A percentile compares a stretch with the other conserved stretches of the same genome.
These are phyloP conservation scores for Stramenopiles sp. DNA, from an alignment of 352 stramenopile genomes.

Conservation along the genomic window DNA sequence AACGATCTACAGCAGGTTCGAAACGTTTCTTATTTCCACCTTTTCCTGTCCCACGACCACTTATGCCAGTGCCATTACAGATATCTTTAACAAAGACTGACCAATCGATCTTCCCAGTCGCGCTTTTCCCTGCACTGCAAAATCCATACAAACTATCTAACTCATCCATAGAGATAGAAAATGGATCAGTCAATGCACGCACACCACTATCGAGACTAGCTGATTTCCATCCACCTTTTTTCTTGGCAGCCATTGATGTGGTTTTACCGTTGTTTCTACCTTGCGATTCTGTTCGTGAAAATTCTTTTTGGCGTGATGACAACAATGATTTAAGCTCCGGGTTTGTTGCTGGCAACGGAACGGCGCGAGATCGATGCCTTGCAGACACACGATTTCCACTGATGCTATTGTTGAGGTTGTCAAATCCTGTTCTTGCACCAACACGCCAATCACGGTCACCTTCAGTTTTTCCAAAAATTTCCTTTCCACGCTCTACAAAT, in stretches of 20 bases:
- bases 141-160: not conserved
- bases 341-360: conserved; percentile 42
- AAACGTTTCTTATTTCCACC: not conserved
- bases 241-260: not conserved
- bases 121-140: not conserved
- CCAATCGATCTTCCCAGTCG: not conserved
- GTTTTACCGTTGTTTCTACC: not conserved
- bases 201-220: not conserved
- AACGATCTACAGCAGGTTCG: not conserved
- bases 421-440: not conserved
- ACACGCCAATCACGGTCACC: conserved; percentile 6
- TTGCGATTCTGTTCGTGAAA: not conserved
- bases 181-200: not conserved
- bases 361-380: conserved; percentile 44
- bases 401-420: conserved; percentile 11
- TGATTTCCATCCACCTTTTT: not conserved
- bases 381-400: conserved; percentile 5
- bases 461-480: not conserved
- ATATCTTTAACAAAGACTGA: not conserved
- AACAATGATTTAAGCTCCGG: conserved; percentile 40
- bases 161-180: not conserved
- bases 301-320: not conserved
- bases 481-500: not conserved
- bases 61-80: not conserved
- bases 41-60: not conserved